Base-by-base conservation (phyloP, 2,329 filamentous ascomycete species). In the Beauveria pseudobassiana region DNA sequence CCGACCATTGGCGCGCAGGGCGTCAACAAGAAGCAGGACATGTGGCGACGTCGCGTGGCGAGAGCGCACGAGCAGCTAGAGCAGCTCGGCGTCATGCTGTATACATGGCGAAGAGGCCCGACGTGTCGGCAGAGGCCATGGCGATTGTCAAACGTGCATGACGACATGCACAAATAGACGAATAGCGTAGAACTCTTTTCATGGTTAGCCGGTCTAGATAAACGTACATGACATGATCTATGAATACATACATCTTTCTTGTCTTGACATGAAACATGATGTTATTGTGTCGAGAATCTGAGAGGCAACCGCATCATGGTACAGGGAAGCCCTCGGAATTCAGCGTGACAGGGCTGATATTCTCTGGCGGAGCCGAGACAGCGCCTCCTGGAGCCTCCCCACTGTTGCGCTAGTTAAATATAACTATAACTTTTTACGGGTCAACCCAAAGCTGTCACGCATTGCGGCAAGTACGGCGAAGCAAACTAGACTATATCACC, bases 31-130 rank as follows among this genome's bases (percentile, higher is more conserved):
- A 88, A 90, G 65, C 78, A 91, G 61, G 87, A 88, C 63, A 69
- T 91, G 53, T 95, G 90, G 90, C 79, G 81, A 64, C 81, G 86
- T 61, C 77, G 90, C 46, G 83, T 90, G 76, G 81, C 81, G 48
- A 77, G 83, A 50, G 89, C 90, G 3, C 85, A 88, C 65, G 76
- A 85, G 34, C 73, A 77, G 45, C 78, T 93, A 10, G 82, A 84
- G n/a, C 76, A 78, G 5, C 77, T 86, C 45, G 87, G 87, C 4
- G 87, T 95, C 1, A 76, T 81, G 65, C 71, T 95, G 42, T 84
- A 89, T 65, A 90, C 83, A 22, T 95, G 90, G 90, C 80, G 88
- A 48, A 82, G 81, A 12, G 90, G 90, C 0, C 78, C 30, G 90
- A 95, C 75, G 87, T 90, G 8, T 78, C 84, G 61, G 78, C 78